phyloP scores from a whole-genome alignment of 169 alveolate genomes.

The Ichthyophthirius multifiliis region DNA sequence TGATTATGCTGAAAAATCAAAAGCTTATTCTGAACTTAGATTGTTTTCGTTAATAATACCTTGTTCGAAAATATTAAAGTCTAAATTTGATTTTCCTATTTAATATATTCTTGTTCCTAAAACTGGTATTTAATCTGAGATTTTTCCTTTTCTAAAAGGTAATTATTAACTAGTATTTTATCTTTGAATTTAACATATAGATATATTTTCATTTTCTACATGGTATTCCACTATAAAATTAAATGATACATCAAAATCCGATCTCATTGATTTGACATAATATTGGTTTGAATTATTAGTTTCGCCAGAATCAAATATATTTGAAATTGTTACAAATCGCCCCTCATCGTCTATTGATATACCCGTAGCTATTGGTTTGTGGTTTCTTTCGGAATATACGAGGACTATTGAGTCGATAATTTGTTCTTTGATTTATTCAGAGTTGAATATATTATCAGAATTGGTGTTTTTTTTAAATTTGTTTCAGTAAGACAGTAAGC shows the following conservation, averaged over 20 bases:
- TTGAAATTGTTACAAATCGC: background rate
- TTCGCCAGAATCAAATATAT: background rate
- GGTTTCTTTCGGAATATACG: background rate
- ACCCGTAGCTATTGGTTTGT: slow-evolving; percentile 3
- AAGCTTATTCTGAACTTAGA: background rate
- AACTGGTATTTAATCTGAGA: background rate
- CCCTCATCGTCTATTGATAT: background rate
- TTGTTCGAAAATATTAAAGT: background rate
- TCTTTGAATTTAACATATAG: background rate
- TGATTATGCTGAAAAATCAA: slow-evolving; percentile 1
- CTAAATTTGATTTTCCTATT: background rate
- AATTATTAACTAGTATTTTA: background rate
- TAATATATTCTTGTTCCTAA: background rate
- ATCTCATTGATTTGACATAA: background rate
- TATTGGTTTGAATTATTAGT: background rate
- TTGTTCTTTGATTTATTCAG: background rate
- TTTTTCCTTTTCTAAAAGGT: background rate
- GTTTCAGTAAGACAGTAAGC: too few species aligned
- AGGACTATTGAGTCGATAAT: background rate
- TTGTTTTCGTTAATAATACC: background rate
- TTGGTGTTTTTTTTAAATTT: too few species aligned
- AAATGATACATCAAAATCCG: background rate
- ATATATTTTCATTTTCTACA: background rate
- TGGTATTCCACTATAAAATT: background rate
- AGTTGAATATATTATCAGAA: background rate